Conservation (phyloP, 306 rosid species). For the Pyrus betulifolia region DNA sequence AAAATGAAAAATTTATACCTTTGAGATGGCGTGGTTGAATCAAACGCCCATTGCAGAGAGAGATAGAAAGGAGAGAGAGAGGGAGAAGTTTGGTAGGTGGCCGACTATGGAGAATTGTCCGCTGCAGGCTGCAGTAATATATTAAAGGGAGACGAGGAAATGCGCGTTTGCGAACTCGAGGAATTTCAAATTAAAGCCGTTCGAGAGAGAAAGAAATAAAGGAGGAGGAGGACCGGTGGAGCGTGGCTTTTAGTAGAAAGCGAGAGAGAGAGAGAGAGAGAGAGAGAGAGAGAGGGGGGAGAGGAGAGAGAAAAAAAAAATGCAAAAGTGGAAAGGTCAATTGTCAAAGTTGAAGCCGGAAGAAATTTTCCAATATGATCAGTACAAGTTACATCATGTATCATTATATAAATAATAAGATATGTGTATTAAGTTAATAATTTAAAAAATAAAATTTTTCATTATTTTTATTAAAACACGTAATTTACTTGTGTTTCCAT, state of each 20-base stretch:
- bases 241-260: too few relatives aligned
- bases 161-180: constrained; percentile 35
- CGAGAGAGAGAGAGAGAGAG: constrained; percentile 30
- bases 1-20: not conserved
- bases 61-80: not conserved
- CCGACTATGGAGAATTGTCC: not conserved
- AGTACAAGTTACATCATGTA: too few relatives aligned
- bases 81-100: constrained; percentile 7
- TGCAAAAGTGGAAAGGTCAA: constrained; percentile 13
- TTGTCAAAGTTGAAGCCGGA: not conserved
- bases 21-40: not conserved
- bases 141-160: not conserved
- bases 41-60: not conserved
- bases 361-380: too few relatives aligned
- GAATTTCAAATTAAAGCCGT: constrained; percentile 59
- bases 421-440: too few relatives aligned
- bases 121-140: constrained; percentile 12
- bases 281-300: not conserved
- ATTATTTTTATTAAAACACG: too few relatives aligned
- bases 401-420: too few relatives aligned
- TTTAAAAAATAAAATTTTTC: too few relatives aligned
- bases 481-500: too few relatives aligned
- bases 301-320: too few relatives aligned
- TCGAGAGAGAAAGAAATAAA: constrained; percentile 11
- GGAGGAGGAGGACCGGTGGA: constrained; percentile 15